Base-by-base conservation (phyloP, 306 rosid genomes). In the Elaeagnus macrophylla region DNA sequence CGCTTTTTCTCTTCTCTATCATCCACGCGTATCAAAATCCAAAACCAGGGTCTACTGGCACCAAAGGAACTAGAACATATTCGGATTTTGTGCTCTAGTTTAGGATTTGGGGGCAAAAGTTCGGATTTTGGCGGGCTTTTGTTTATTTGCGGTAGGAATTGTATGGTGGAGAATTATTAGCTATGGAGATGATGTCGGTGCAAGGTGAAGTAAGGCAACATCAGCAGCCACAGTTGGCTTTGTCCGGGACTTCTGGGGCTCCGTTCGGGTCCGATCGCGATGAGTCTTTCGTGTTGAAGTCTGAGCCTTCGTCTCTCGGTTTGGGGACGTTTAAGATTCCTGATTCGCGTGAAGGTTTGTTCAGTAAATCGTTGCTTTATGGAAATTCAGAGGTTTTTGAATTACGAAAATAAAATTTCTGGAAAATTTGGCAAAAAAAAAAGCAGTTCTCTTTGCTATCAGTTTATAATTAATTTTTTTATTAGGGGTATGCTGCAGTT, bases 161-260 rank as follows among this genome's bases (percentile, higher is more conserved):
- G 83, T 64, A 39, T 16, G 10, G n/a, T 7, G 37, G 62, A 50
- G 14, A 54, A 42, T 42, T 7, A 42, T 42, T 7, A 53, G 54
- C 18, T 45, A 37, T 65, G 70, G 74, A 50, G 71, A 82, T 89
- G 89, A 81, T 89, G 65, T 73, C 97, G 37, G 94, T 81, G 36
- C 81, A 79, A 52, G 93, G 89, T 59, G 97, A 85, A 48, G 83
- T 82, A 51, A 78, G 66, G 43, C 83, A 71, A 41, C 70, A 65
- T 52, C 81, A 59, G 54, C 88, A 72, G 70, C 71, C 69, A 8
- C 73, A 32, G 57, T 10, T 32, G 1, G 59, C 56, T 5, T 70
- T 35, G 71, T 36, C 37, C 0, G 65, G 39, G 25, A 42, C 51
- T 61, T 78, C 77, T 53, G 75, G 80, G 25, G 65, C 73, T 54